A percentile compares a stretch with the other conserved stretches of the same genome.
Conservation (phyloP, 768 basidiomycete species). For the Omphalotus guepiniiformis region DNA sequence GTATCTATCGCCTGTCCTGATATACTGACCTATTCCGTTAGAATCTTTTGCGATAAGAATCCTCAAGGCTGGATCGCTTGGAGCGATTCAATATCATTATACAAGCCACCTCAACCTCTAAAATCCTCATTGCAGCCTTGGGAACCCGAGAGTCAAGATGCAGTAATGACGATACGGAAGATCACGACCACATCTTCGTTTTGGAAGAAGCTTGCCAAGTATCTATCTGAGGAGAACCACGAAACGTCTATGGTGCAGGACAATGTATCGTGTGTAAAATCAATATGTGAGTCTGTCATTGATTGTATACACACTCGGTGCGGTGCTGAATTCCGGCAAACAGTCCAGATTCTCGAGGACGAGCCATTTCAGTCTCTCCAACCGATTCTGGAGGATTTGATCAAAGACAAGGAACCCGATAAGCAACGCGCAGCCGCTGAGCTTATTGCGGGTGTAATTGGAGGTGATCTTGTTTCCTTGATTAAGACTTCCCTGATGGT, state of each 20-base stretch:
- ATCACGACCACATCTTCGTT: slow-evolving; percentile 45
- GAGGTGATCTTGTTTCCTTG: slow-evolving; percentile 34
- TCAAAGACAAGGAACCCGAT: slow-evolving; percentile 72
- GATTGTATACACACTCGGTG: neutral
- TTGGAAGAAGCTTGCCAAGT: slow-evolving; percentile 65
- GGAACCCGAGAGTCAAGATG: slow-evolving; percentile 48
- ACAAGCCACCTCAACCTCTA: slow-evolving; percentile 40
- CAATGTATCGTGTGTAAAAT: slow-evolving; percentile 69
- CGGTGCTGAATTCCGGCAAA: slow-evolving; percentile 12
- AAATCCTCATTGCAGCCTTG: slow-evolving; percentile 56
- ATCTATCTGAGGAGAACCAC: slow-evolving; percentile 77
- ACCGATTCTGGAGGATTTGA: slow-evolving; percentile 58
- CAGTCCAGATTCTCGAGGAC: slow-evolving; percentile 78
- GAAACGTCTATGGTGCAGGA: slow-evolving; percentile 61
- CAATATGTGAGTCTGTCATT: slow-evolving; percentile 53
- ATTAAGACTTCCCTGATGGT: neutral
- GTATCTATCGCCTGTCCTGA: slow-evolving; percentile 1
- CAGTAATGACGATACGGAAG: slow-evolving; percentile 46
- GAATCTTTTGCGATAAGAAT: slow-evolving; percentile 52
- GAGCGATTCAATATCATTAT: slow-evolving; percentile 41
- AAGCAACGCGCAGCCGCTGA: slow-evolving; percentile 89
- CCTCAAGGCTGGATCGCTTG: slow-evolving; percentile 70
- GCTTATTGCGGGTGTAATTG: slow-evolving; percentile 68
- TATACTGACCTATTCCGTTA: slow-evolving; percentile 18
- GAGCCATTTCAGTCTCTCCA: slow-evolving; percentile 60